Evolutionary conservation across 2,329 filamentous ascomycete species (phyloP), one percentile per base, ranked within the genome.

Genomic region (Cladosporium halotolerans): DNA sequence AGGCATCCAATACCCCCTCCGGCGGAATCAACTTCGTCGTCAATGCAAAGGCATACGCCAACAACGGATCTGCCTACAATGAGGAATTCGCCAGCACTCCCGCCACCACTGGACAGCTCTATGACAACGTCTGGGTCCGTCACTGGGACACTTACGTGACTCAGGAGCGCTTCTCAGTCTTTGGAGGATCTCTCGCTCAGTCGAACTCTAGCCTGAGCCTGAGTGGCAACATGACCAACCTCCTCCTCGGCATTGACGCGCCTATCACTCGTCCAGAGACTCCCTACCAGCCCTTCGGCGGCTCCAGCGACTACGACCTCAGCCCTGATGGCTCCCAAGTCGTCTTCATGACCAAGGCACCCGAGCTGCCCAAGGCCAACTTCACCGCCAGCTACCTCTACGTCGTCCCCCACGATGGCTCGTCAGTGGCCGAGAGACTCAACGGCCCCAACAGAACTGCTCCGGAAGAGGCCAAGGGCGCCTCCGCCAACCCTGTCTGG

Each of bases 81-180:
- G 72, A 75, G 28, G 72, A 76, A 47, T 71, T 76, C 56, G 72
- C 68, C 5, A 72, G 72, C 45, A 75, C 74, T 55, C 69, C 75
- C 1, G 57, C 66, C 18, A 75, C 70, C 13, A 74, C 72, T 2
- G 77, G 74, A 2, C 71, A 66, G 45, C 60, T 79, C 3, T 80
- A 79, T 59, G 75, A 75, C 16, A 74, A 71, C 8, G 67, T 78
- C 14, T 79, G 75, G 60, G 77, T 79, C 10, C 69, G 77, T 34
- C 76, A 79, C 58, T 79, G 77, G 77, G 77, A 79, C 58, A 64
- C 70, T 5, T 79, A 75, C 58, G 63, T 77, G 11, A 70, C 72
- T 18, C 71, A 73, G n/a, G 70, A 79, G 61, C 72, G 69, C 50
- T 77, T 76, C 57, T 63, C 76, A 0, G 73, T 80, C 42, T 79